These are phyloP conservation scores for Echites panduratus DNA, from an alignment of 257 asterid genomes.

Conservation along the genomic window DNA sequence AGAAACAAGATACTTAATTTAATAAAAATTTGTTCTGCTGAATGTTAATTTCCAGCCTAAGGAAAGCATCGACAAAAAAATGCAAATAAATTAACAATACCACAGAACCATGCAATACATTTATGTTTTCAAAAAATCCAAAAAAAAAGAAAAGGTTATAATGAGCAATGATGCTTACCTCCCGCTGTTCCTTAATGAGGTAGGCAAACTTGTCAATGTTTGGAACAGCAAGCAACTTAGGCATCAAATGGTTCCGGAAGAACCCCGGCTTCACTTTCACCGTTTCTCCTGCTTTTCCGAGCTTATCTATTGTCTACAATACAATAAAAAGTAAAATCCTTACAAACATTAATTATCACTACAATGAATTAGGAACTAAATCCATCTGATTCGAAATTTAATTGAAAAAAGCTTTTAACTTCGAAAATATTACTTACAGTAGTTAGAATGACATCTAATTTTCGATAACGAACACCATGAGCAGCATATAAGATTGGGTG, in stretches of 20 bases:
- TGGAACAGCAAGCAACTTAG: conserved; percentile 83
- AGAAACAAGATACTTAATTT: not conserved
- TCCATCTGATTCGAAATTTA: not conserved
- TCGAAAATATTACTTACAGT: conserved; percentile 17
- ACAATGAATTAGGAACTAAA: not conserved
- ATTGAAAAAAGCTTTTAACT: not conserved
- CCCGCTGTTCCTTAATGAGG: conserved; percentile 76
- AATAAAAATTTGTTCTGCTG: not conserved
- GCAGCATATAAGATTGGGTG: conserved; percentile 33
- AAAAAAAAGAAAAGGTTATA: conserved; percentile 1
- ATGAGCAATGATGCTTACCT: conserved; percentile 32
- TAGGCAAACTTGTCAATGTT: conserved; percentile 77
- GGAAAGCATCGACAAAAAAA: not conserved
- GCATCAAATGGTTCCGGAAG: conserved; percentile 96
- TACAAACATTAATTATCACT: not conserved
- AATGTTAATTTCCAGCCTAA: not conserved
- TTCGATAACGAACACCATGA: conserved; percentile 42
- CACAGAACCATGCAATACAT: not conserved
- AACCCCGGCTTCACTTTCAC: conserved; percentile 95
- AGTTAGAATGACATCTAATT: conserved; percentile 42
- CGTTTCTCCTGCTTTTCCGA: conserved; percentile 88
- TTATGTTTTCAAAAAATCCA: too few species aligned
- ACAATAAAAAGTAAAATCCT: not conserved
- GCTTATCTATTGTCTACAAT: conserved; percentile 46
- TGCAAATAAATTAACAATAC: not conserved